Evolutionary conservation across 345 rosid species (phyloP), one percentile per base, ranked within the genome.

Genomic region (Boechera divaricarpa): DNA sequence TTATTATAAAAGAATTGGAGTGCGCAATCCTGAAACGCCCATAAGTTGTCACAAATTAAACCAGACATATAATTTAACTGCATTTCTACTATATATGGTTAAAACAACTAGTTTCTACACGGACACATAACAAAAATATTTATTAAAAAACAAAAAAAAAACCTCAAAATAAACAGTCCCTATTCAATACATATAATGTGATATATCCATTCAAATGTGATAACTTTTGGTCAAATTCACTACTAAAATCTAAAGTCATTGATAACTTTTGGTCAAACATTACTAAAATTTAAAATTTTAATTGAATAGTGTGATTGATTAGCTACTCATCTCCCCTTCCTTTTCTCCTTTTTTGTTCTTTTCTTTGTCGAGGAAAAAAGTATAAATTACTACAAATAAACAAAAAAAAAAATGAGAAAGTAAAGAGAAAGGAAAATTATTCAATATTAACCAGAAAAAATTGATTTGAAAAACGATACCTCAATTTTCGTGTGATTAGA

Each of bases 251-350:
- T 26, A 57, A n/a, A 57, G 15, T 64, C 35, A 56, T 77, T 77
- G 80, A 45, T 64, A 71, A 29, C 81, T 55, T 77, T 78, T 72
- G 49, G 81, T 72, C 81, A 72, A 72, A 72, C 36, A 11, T 49
- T 66, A 51, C 67, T n/a, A n/a, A n/a, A n/a, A n/a, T n/a, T n/a
- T 51, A 51, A 72, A 66, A 29, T 7, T 18, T 18, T 24, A 39
- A 2, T n/a, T 44, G 18, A 67, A 59, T 70, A 56, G 33, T 32
- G 35, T 78, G 58, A 51, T 41, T 78, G 69, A 72, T 21, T 64
- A 38, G 36, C 53, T 32, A 33, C 59, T 29, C 54, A 4, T 47
- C 39, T 16, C 28, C 31, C 38, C n/a, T 61, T 63, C 33, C 16
- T 35, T 61, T 44, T 70, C 35, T 55, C 26, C 35, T 9, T 70